Evolutionary conservation across 2,329 filamentous ascomycete species (phyloP).

Genomic region (Colletotrichum sojae): DNA sequence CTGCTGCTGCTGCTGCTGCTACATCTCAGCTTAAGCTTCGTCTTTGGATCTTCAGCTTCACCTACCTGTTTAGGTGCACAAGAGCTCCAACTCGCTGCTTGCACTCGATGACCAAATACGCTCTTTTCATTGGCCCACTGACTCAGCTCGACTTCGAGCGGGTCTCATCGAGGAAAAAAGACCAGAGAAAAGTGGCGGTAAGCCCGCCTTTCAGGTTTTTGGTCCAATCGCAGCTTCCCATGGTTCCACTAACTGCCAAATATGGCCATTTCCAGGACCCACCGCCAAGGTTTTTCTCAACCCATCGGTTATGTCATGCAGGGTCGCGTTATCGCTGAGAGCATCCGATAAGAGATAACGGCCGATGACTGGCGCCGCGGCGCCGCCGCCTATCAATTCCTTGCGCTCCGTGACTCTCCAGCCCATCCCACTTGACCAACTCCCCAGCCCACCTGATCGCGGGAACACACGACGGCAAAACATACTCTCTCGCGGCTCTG

Average conservation of each 20-base stretch:
- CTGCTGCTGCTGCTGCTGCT: not conserved
- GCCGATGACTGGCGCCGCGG: not conserved
- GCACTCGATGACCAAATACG: slow-evolving; percentile 29
- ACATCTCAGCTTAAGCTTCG: not conserved
- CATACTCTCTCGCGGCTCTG: slow-evolving; percentile 15
- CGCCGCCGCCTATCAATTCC: slow-evolving; percentile 22
- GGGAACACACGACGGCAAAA: slow-evolving; percentile 1
- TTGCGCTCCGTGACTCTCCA: slow-evolving; percentile 34
- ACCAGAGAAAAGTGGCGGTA: slow-evolving; percentile 23
- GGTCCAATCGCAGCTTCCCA: slow-evolving; percentile 6
- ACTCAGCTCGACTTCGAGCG: slow-evolving; percentile 8
- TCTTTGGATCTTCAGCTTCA: slow-evolving; percentile 10
- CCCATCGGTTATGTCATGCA: slow-evolving; percentile 39
- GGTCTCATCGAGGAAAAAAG: slow-evolving; percentile 4
- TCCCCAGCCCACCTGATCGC: slow-evolving; percentile 34
- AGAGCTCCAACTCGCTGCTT: not conserved
- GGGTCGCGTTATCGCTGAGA: slow-evolving; percentile 33
- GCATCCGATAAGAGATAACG: slow-evolving; percentile 38
- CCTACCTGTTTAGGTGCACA: too few species aligned
- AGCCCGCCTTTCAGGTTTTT: slow-evolving; percentile 35
- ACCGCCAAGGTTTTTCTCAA: slow-evolving; percentile 19
- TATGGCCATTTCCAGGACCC: not conserved
- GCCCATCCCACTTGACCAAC: slow-evolving; percentile 34
- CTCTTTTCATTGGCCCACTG: slow-evolving; percentile 21
- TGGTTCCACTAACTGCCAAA: slow-evolving; percentile 27